phyloP scores from a whole-genome alignment of 208 protist genomes.

The Endotrypanum monterogeii region DNA sequence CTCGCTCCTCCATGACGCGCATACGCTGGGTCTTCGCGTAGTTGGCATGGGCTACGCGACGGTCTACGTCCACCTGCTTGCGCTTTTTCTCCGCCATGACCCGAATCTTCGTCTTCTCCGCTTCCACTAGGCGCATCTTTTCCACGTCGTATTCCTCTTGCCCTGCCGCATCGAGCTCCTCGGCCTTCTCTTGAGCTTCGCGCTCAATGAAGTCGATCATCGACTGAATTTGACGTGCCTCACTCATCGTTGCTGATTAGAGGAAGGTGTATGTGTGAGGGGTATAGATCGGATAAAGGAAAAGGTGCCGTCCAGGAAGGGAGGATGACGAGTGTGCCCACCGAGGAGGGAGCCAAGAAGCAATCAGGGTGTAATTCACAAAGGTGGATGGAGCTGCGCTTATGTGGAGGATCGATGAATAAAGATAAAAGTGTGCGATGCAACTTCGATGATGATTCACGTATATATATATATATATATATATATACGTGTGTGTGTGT shows the following conservation, averaged over 20 bases:
- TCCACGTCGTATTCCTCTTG: constrained; percentile 92
- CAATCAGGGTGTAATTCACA: background rate
- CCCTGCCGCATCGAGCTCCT: constrained; percentile 86
- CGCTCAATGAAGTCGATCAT: constrained; percentile 95
- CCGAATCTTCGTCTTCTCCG: constrained; percentile 85
- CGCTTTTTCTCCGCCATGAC: constrained; percentile 73
- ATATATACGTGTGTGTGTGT: background rate
- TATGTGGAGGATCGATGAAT: background rate
- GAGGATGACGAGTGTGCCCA: background rate
- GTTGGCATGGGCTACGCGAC: constrained; percentile 83
- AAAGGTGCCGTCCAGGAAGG: background rate
- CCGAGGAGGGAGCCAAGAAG: background rate
- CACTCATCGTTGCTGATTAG: constrained; percentile 65
- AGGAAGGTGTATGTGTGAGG: background rate
- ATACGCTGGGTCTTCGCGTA: constrained; percentile 83
- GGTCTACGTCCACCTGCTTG: constrained; percentile 86
- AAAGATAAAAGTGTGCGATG: constrained; percentile 1
- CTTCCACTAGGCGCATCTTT: constrained; percentile 89
- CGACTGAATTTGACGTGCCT: constrained; percentile 90
- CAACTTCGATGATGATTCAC: background rate
- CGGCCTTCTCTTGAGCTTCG: constrained; percentile 91
- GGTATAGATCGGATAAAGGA: background rate
- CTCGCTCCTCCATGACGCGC: constrained; percentile 82
- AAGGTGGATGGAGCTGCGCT: background rate
- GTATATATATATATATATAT: background rate